Conservation (phyloP, 2,329 filamentous ascomycete species). For the Lasiodiplodia gonubiensis region DNA sequence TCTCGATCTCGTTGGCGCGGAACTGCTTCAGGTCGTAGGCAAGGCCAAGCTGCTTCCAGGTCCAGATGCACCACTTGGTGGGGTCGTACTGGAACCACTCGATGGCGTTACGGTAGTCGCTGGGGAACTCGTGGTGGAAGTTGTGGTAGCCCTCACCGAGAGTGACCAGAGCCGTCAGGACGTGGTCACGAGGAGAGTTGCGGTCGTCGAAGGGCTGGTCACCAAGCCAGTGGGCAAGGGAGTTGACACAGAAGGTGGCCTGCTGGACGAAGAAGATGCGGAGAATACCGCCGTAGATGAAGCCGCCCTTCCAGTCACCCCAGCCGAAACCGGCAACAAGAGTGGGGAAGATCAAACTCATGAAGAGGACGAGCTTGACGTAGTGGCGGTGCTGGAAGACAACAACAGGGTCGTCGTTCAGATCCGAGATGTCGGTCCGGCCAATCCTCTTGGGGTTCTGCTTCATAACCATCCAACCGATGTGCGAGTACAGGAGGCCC, state of each 20-base stretch:
- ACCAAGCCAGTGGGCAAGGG: conserved; percentile 59
- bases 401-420: conserved; percentile 58
- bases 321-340: conserved; percentile 55
- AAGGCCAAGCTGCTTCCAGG: conserved; percentile 51
- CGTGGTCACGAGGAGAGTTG: conserved; percentile 51
- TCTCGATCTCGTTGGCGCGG: conserved; percentile 52
- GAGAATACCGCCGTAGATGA: conserved; percentile 59
- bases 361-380: conserved; percentile 55
- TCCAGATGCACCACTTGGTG: conserved; percentile 53
- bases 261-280: conserved; percentile 61
- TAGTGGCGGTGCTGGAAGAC: conserved; percentile 58
- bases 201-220: conserved; percentile 53
- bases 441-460: conserved; percentile 60
- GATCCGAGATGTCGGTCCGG: conserved; percentile 57
- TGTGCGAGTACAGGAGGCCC: conserved; percentile 57
- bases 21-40: conserved; percentile 53
- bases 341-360: conserved; percentile 57
- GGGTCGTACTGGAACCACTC: conserved; percentile 47
- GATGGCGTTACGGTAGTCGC: conserved; percentile 53
- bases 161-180: conserved; percentile 50
- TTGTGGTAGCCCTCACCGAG: conserved; percentile 54
- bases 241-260: conserved; percentile 62
- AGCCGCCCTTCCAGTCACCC: conserved; percentile 57
- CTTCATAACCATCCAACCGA: conserved; percentile 62
- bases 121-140: conserved; percentile 54